Conservation (phyloP, 2,329 filamentous ascomycete genomes). For the Diplodia scrobiculata region DNA sequence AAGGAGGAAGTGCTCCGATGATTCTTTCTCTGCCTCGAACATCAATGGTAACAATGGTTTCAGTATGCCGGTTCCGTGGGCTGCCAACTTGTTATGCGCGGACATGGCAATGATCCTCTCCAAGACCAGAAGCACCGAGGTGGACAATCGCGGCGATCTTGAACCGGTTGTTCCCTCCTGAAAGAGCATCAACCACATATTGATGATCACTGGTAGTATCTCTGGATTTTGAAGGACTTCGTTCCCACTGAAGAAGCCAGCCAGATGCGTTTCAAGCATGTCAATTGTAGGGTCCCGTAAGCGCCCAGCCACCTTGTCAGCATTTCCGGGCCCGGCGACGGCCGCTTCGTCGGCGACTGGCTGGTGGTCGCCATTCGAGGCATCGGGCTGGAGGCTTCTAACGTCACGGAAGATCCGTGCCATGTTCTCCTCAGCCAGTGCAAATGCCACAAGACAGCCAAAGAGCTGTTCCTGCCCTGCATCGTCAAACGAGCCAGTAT, state of each 20-base stretch:
- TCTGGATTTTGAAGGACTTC: slow-evolving; percentile 48
- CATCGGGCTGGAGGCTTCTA: slow-evolving; percentile 33
- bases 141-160: slow-evolving; percentile 42
- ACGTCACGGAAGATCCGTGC: slow-evolving; percentile 63
- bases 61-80: slow-evolving; percentile 44
- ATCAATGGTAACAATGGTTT: slow-evolving; percentile 42
- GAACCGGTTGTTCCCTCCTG: slow-evolving; percentile 39
- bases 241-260: slow-evolving; percentile 44
- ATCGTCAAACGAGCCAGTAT: slow-evolving; percentile 41
- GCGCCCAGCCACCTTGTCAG: slow-evolving; percentile 18
- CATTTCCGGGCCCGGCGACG: neutral
- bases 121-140: slow-evolving; percentile 43
- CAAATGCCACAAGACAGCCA: slow-evolving; percentile 78
- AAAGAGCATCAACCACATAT: slow-evolving; percentile 45
- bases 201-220: slow-evolving; percentile 45
- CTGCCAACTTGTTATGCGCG: slow-evolving; percentile 43
- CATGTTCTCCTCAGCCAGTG: slow-evolving; percentile 74
- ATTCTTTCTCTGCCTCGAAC: slow-evolving; percentile 31
- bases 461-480: slow-evolving; percentile 70
- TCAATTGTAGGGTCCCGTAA: slow-evolving; percentile 27
- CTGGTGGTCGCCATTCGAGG: slow-evolving; percentile 34
- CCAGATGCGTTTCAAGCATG: slow-evolving; percentile 38
- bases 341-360: slow-evolving; percentile 29
- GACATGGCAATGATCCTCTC: slow-evolving; percentile 42
- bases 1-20: slow-evolving; percentile 48